A percentile compares a stretch with the other conserved stretches of the same genome.
Conservation (phyloP, 2,329 filamentous ascomycete genomes). For the Arthroderma sp. region DNA sequence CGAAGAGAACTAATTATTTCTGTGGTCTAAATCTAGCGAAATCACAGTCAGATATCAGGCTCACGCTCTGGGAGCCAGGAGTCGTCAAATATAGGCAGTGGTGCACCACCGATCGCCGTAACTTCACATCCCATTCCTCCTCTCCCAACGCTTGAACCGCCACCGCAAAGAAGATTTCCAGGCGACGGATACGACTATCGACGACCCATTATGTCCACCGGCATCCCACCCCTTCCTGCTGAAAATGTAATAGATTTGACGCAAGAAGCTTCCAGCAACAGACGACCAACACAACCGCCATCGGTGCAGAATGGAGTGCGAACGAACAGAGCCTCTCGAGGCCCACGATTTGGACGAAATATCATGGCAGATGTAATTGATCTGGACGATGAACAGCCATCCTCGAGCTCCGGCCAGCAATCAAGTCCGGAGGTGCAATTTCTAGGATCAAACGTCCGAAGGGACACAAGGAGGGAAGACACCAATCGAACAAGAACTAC, state of each 20-base stretch:
- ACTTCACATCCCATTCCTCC: neutral
- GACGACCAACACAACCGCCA: slow-evolving; percentile 7
- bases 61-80: slow-evolving; percentile 15
- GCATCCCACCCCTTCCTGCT: slow-evolving; percentile 15
- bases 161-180: slow-evolving; percentile 27
- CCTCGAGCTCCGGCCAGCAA: slow-evolving; percentile 10
- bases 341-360: slow-evolving; percentile 24
- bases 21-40: slow-evolving; percentile 15
- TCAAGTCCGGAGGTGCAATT: slow-evolving; percentile 40
- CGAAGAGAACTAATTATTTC: neutral
- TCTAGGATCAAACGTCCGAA: slow-evolving; percentile 19
- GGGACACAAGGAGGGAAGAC: neutral
- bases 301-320: slow-evolving; percentile 1
- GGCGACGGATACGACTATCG: slow-evolving; percentile 45
- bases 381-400: slow-evolving; percentile 24
- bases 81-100: slow-evolving; percentile 4
- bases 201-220: slow-evolving; percentile 35
- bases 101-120: neutral
- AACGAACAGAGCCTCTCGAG: slow-evolving; percentile 12
- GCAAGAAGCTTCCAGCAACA: slow-evolving; percentile 22
- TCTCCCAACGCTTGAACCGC: slow-evolving; percentile 13
- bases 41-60: slow-evolving; percentile 24
- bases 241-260: slow-evolving; percentile 36
- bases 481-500: slow-evolving; percentile 7
- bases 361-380: slow-evolving; percentile 28